These are phyloP conservation scores for Mycosphaerelloides madeirae DNA, from an alignment of 2,329 filamentous ascomycete genomes.

Conservation along the genomic window DNA sequence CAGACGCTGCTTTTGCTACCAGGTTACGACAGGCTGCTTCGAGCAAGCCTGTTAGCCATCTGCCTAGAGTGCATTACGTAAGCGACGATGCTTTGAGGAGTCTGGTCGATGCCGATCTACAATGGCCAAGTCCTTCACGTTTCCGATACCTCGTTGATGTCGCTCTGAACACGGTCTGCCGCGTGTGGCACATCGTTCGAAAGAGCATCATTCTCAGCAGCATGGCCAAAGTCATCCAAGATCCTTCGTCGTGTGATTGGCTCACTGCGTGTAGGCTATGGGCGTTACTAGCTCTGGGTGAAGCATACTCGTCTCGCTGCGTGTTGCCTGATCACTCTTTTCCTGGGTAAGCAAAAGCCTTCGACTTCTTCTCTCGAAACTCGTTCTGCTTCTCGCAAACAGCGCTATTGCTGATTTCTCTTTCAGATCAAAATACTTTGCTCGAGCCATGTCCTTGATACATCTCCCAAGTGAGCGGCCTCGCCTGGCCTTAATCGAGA, in stretches of 20 bases:
- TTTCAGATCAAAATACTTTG: slow-evolving; percentile 38
- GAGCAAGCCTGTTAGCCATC: slow-evolving; percentile 25
- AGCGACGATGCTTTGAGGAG: slow-evolving; percentile 31
- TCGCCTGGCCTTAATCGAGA: slow-evolving; percentile 42
- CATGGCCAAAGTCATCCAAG: slow-evolving; percentile 37
- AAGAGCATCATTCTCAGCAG: slow-evolving; percentile 36
- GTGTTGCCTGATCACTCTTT: slow-evolving; percentile 34
- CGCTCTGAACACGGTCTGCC: slow-evolving; percentile 39
- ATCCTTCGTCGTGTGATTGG: slow-evolving; percentile 32
- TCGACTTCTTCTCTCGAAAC: too few relatives aligned
- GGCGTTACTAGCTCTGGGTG: slow-evolving; percentile 45
- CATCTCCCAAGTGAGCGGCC: slow-evolving; percentile 42
- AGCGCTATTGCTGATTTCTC: too few relatives aligned
- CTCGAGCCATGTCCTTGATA: slow-evolving; percentile 37
- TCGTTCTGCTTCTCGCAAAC: too few relatives aligned
- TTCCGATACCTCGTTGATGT: slow-evolving; percentile 39
- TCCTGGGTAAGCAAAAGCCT: slow-evolving; percentile 36
- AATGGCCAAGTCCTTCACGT: slow-evolving; percentile 39
- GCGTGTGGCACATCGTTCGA: slow-evolving; percentile 42
- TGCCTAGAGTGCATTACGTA: slow-evolving; percentile 34
- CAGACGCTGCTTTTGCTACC: slow-evolving; percentile 37
- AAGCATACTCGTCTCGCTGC: slow-evolving; percentile 43
- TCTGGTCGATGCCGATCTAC: slow-evolving; percentile 33
- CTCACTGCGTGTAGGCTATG: slow-evolving; percentile 40
- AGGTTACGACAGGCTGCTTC: slow-evolving; percentile 33